Evolutionary conservation across 2,329 filamentous ascomycete species (phyloP).

Genomic region (Lizonia empirigonia): DNA sequence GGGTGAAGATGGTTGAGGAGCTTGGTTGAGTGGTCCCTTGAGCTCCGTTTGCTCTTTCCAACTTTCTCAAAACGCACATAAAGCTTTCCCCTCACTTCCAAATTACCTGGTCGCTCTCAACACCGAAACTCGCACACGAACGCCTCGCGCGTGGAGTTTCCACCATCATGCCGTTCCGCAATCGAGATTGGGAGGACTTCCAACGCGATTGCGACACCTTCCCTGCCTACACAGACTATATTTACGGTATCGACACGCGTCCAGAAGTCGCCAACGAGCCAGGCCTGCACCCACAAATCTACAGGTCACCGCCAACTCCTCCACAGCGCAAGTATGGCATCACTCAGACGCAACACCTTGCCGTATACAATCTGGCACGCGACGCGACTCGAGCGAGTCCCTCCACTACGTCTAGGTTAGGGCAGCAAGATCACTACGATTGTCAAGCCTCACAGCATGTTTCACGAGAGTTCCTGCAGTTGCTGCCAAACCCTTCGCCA

Average conservation of each 20-base stretch:
- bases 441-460: no score
- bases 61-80: background rate
- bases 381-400: background rate
- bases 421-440: no score
- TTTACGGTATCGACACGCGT: conserved; percentile 25
- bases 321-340: conserved; percentile 5
- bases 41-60: conserved; percentile 10
- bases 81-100: background rate
- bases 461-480: background rate
- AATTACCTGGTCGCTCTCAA: no score
- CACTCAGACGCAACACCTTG: background rate
- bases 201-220: conserved; percentile 28
- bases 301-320: background rate
- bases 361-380: background rate
- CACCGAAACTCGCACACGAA: no score
- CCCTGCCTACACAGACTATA: conserved; percentile 31
- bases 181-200: conserved; percentile 25
- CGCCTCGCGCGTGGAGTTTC: no score
- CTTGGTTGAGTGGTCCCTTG: conserved; percentile 18
- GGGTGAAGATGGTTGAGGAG: conserved; percentile 62
- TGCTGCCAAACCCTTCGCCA: background rate
- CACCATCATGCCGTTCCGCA: conserved; percentile 24
- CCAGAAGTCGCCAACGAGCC: conserved; percentile 19
- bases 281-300: conserved; percentile 24
- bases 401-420: background rate